Conservation (phyloP, 2,329 filamentous ascomycete genomes). For the Pleoardoris graminearum region DNA sequence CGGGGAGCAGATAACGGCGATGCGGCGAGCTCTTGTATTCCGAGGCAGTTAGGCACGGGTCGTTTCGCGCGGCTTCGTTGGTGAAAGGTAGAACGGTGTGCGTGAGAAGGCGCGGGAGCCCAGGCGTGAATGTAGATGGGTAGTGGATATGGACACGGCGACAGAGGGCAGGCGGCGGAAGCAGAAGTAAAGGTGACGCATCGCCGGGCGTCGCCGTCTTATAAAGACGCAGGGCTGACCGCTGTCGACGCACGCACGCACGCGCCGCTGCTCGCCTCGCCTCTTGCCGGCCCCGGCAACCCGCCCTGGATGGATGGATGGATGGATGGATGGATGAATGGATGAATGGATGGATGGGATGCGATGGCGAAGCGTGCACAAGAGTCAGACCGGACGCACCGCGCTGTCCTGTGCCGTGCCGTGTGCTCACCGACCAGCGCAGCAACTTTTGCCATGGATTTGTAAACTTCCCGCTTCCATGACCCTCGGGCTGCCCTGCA, state of each 20-base stretch:
- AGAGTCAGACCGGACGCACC: neutral
- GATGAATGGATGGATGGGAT: too few species aligned
- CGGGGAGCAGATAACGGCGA: neutral
- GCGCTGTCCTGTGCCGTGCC: neutral
- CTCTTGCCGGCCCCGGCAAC: too few species aligned
- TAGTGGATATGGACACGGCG: neutral
- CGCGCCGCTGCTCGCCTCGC: constrained; percentile 4
- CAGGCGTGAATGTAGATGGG: neutral
- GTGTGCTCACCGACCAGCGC: neutral
- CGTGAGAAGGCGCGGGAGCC: neutral
- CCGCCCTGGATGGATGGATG: neutral
- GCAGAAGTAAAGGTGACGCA: constrained; percentile 8
- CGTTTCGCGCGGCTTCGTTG: neutral
- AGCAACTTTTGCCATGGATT: neutral
- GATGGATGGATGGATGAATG: neutral
- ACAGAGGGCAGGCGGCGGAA: neutral
- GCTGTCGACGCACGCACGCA: neutral
- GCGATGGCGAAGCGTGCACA: too few species aligned
- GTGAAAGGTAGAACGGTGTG: neutral
- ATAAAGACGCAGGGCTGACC: too few species aligned
- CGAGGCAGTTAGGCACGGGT: neutral
- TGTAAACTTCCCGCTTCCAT: neutral
- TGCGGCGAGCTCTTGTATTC: neutral
- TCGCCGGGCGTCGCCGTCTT: constrained; percentile 5
- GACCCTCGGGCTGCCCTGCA: constrained; percentile 4